phyloP scores from a whole-genome alignment of 208 protist genomes.

The Acanthamoeba royreba region DNA sequence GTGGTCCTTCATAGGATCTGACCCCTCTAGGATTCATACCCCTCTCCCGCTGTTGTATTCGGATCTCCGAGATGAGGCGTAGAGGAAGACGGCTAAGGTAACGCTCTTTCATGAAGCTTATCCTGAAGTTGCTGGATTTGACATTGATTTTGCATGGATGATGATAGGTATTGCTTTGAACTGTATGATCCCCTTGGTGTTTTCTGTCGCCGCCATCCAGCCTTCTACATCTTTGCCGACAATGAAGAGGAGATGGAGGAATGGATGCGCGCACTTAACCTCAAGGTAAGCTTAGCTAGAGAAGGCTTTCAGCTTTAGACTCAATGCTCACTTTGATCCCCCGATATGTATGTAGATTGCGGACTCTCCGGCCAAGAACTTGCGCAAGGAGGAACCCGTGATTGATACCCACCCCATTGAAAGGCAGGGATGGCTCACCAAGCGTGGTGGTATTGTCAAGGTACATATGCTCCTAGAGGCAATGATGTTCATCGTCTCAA shows the following conservation, averaged over 20 bases:
- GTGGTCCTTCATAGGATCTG: neutral
- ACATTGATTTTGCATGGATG: too few species aligned
- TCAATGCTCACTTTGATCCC: neutral
- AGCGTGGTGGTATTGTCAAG: neutral
- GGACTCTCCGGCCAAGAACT: neutral
- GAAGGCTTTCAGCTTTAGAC: too few species aligned
- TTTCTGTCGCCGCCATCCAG: neutral
- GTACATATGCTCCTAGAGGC: neutral
- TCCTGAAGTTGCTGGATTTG: too few species aligned
- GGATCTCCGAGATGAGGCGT: neutral
- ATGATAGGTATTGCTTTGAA: neutral
- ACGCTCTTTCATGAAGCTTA: too few species aligned
- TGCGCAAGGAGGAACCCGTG: neutral
- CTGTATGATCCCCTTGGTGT: slow-evolving; percentile 4
- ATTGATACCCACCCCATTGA: neutral
- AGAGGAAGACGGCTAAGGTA: neutral
- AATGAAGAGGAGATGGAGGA: neutral
- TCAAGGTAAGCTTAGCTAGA: neutral
- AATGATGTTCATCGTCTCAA: neutral
- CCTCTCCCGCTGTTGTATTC: neutral
- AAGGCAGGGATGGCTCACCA: neutral
- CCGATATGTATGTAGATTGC: neutral
- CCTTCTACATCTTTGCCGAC: slow-evolving; percentile 20
- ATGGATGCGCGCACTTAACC: neutral
- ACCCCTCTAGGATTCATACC: slow-evolving; percentile 6